Evolutionary conservation across 169 alveolate species (phyloP).

Genomic region (Cryptosporidium ubiquitum): DNA sequence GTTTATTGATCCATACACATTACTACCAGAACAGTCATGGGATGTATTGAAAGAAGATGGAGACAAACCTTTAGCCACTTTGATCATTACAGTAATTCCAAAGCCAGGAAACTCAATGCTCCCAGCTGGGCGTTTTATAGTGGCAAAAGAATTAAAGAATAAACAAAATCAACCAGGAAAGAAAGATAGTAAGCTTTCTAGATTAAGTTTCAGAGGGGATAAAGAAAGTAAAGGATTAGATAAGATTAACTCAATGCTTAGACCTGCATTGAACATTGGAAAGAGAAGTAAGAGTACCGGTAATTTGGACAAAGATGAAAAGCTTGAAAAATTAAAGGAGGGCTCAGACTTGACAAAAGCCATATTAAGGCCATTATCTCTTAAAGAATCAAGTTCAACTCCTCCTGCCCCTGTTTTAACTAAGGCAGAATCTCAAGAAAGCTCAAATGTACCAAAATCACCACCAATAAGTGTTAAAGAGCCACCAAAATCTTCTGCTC

Average conservation of each 20-base stretch:
- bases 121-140: constrained; percentile 84
- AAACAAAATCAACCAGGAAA: neutral
- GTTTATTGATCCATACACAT: constrained; percentile 55
- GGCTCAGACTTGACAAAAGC: neutral
- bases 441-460: neutral
- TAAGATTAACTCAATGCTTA: constrained; percentile 48
- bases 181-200: constrained; percentile 48
- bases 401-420: neutral
- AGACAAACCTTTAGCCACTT: constrained; percentile 77
- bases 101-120: constrained; percentile 81
- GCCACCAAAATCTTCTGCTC: neutral
- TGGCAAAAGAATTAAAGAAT: constrained; percentile 65
- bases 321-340: neutral
- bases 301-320: constrained; percentile 8
- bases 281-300: neutral
- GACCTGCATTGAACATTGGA: constrained; percentile 32
- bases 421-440: neutral
- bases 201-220: constrained; percentile 44
- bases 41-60: constrained; percentile 24
- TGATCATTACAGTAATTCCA: constrained; percentile 81
- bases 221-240: constrained; percentile 39
- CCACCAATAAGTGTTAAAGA: neutral
- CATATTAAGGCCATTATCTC: neutral
- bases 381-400: neutral
- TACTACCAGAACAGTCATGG: constrained; percentile 51